Base-by-base conservation (phyloP, 2,329 filamentous ascomycete species). In the Fusarium sulawesiense region DNA sequence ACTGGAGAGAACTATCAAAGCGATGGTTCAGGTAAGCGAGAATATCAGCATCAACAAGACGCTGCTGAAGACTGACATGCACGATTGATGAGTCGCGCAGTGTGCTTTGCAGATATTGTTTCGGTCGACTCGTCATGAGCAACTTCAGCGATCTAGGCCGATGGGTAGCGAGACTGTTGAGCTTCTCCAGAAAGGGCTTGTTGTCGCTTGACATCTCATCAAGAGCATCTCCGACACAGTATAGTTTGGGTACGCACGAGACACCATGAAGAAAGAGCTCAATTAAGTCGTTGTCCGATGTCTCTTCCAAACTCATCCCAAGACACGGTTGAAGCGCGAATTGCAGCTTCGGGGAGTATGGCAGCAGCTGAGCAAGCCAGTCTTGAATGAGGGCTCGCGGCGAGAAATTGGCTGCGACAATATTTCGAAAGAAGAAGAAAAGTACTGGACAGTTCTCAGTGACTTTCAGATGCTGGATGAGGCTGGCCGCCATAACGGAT, bases 371-470 rank as follows among this genome's bases (percentile, higher is more conserved):
- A 2, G 72, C 70, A 16, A 75, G 68, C 73, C 73, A 73, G 2
- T 75, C 72, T 21, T 72, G 70, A 1, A 75, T 58, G 4, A 75
- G 37, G 11, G 73, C 70, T 4, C 73, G 70, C 1, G 73, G 66
- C 5, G 60, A 66, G 9, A 75, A 75, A 12, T 72, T 75, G 20
- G 63, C 57, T 1, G 72, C 68, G 14, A 75, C 58, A 4, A 75
- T 73, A 14, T 75, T 73, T 3, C 73, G 51, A 23, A 74, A 75
- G 54, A 75, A 75, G 42, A 74, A 75, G 44, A 75, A 75, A 0
- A 73, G 58, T 2, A 72, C 64, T 1, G 70, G 72, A 9, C 53
- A 70, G 6, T 66, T 25, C 46, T 75, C 70, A 1, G 64, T 73
- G 9, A 23, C 45, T 16, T 56, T 53, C 8, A 75, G 21, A 16